Evolutionary conservation across 1,139 yeast species (phyloP), one percentile per base, ranked within the genome.

Genomic region (Scheffersomyces stambukii): DNA sequence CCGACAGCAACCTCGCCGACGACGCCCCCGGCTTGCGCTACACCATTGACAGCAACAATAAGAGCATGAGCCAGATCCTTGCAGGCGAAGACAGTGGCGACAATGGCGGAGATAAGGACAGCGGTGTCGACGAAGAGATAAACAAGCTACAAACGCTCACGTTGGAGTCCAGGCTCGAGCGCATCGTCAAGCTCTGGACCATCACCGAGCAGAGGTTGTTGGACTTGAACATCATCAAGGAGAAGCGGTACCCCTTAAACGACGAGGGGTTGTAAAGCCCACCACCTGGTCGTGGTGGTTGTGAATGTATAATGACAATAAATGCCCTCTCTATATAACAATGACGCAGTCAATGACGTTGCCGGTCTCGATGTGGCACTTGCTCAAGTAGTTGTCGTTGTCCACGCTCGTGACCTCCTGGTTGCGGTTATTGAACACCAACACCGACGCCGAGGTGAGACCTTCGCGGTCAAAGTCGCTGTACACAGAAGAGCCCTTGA

Each of bases 361-460:
- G 4, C 91, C 89, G 1, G 91, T 82, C 46, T 77, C 83, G 24
- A 82, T 75, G 30, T 69, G 68, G 33, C 77, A 57, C 39, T 77
- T 64, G 45, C 83, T 77, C 37, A 82, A 54, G 43, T 77, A 81
- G 21, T 68, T 57, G 7, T 58, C 59, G 41, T 80, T 75, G 12
- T 50, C 34, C 3, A 36, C 44, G 2, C 34, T 13, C 4, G 41
- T 42, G 3, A 64, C 53, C 29, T 55, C 59, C 8, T 48, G 46
- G 13, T 46, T 45, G 19, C 37, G 39, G 29, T 50, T 60, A 35
- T 63, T 59, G 40, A 52, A 62, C 0, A 65, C 35, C 13, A 54
- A 21, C 3, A 64, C 64, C 45, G 54, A 35, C 24, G 42, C 21
- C 3, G 27, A 35, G 3, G 46, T 32, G 13, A 56, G 33, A 3